Evolutionary conservation across 495 filamentous ascomycete species (phyloP), one percentile per base, ranked within the genome.

Genomic region (Mycothermus thermophilus): DNA sequence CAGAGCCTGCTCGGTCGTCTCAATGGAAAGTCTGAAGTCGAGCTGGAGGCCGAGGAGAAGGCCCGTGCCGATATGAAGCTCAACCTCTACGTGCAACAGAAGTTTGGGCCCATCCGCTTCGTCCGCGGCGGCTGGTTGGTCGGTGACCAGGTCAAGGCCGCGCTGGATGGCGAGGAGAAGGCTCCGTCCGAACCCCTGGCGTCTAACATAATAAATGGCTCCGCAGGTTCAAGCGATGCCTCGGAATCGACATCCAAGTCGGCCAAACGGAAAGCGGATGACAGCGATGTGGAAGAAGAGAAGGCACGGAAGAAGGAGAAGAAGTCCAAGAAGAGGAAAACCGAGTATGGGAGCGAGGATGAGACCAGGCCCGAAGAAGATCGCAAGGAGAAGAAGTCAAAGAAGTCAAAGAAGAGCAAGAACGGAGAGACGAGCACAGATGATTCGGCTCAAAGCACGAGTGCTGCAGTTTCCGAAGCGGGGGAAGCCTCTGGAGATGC

Each of bases 1-100:
- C 81, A 87, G 48, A 75, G 75, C 38, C 54, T 97, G 2, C 64
- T 97, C 13, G 87, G 90, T 30, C 67, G 88, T 30, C 59, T 97
- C 29, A 97, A 95, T 57, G 88, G 88, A 15, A 92, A 84, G 54
- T 74, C 67, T 25, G 80, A 83, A 37, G 69, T 58, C 17, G 66
- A 72, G 35, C 53, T 88, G 33, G 63, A 74, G 51, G 62, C 70
- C 39, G 79, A 93, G 47, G 62, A 72, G 54, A 60, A 67, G 35
- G 65, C 57, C 25, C 60, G 74, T 41, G 70, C 74, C 15, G 71
- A 77, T 41, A 52, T 75, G 21, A 77, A 76, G 54, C 60, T 79
- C 29, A 76, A 69, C 35, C 58, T 74, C 20, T 85, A 82, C 50
- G 62, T 75, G 18, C 69, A 77, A 39, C 63, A 64, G 50, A 84